These are phyloP conservation scores for Naganishia sp. DNA, from an alignment of 1,284 basidiomycete species.

Conservation along the genomic window DNA sequence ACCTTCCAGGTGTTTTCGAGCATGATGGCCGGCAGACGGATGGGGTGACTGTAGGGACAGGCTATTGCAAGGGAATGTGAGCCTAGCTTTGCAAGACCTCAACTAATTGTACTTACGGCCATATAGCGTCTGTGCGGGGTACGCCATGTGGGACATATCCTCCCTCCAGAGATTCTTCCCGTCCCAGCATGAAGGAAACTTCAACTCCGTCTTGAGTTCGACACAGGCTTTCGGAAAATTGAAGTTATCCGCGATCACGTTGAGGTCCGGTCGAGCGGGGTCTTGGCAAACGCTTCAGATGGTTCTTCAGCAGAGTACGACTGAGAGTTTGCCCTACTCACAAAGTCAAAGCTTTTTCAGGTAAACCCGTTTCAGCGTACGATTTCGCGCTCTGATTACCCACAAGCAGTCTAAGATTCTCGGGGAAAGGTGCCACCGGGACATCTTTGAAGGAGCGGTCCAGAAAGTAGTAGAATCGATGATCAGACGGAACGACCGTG, in stretches of 20 bases:
- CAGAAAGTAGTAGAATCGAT: conserved; percentile 50
- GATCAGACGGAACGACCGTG: conserved; percentile 11
- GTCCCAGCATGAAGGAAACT: conserved; percentile 46
- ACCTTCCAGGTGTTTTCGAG: conserved; percentile 42
- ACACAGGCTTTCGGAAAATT: conserved; percentile 42
- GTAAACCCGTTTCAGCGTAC: conserved; percentile 26
- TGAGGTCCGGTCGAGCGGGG: not conserved
- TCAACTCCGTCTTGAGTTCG: conserved; percentile 40
- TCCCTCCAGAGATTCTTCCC: conserved; percentile 41
- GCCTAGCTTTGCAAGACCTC: not conserved
- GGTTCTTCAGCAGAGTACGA: not conserved
- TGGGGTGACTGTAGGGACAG: conserved; percentile 44
- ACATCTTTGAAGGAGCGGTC: conserved; percentile 37
- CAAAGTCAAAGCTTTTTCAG: conserved; percentile 17
- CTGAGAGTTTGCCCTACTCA: conserved; percentile 1
- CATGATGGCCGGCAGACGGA: conserved; percentile 44
- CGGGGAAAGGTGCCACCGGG: conserved; percentile 48
- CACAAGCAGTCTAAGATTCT: conserved; percentile 48
- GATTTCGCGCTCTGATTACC: conserved; percentile 42
- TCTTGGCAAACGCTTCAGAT: conserved; percentile 26
- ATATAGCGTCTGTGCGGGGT: conserved; percentile 17
- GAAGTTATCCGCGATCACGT: conserved; percentile 37
- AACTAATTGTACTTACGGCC: conserved; percentile 11
- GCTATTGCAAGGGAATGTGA: not conserved
- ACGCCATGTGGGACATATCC: conserved; percentile 42